Conservation (phyloP, 805 yeast genomes). For the Candida railenensis region DNA sequence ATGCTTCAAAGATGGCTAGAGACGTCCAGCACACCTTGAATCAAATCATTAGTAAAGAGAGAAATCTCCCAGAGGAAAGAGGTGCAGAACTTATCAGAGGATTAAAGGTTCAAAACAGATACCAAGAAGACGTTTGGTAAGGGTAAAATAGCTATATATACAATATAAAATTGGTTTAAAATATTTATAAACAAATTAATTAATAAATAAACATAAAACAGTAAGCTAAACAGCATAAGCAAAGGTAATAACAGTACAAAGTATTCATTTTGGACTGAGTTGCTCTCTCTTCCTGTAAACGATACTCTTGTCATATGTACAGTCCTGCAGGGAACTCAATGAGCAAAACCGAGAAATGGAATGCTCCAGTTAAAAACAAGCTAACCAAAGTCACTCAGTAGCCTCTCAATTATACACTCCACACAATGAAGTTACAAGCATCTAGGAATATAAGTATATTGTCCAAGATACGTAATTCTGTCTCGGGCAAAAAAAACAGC, state of each 20-base stretch:
- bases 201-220: too few species aligned
- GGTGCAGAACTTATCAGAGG: conserved; percentile 78
- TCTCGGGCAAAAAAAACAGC: neutral
- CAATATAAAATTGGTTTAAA: neutral
- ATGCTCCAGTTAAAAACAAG: neutral
- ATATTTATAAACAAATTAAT: too few species aligned
- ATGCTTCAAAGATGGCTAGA: conserved; percentile 93
- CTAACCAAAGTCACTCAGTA: too few species aligned
- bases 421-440: neutral
- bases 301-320: too few species aligned
- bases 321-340: neutral
- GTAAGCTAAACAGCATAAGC: too few species aligned
- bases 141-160: neutral
- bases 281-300: too few species aligned
- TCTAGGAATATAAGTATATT: conserved; percentile 1
- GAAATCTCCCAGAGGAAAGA: conserved; percentile 61
- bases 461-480: conserved; percentile 3
- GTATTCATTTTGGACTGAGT: too few species aligned
- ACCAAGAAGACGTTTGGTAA: conserved; percentile 98
- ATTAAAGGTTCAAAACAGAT: conserved; percentile 78
- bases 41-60: conserved; percentile 59
- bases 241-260: too few species aligned
- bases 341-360: neutral
- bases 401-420: neutral
- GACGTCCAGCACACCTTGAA: conserved; percentile 77